phyloP scores from a whole-genome alignment of 345 rosid species.

The Melaleuca quinquenervia region DNA sequence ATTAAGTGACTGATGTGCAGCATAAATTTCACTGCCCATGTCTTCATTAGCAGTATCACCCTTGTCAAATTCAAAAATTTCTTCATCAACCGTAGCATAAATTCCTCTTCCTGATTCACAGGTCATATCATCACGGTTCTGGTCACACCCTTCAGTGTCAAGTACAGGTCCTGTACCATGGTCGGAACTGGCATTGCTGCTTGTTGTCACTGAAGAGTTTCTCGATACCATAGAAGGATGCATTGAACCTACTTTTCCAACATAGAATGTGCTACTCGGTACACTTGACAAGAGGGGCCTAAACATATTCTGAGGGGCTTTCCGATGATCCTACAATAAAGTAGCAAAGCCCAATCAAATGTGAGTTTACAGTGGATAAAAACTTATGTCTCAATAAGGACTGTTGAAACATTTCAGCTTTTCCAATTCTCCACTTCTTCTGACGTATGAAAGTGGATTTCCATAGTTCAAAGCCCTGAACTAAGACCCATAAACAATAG shows the following conservation, averaged over 20 bases:
- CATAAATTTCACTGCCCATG: constrained; percentile 19
- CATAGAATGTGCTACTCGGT: constrained; percentile 76
- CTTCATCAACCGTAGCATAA: constrained; percentile 39
- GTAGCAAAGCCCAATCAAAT: background rate
- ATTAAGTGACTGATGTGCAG: constrained; percentile 20
- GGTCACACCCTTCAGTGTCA: constrained; percentile 48
- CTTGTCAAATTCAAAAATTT: constrained; percentile 47
- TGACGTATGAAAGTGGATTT: background rate
- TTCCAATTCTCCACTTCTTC: background rate
- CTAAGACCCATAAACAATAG: background rate
- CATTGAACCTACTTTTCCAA: constrained; percentile 52
- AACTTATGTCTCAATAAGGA: background rate
- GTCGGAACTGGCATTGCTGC: constrained; percentile 60
- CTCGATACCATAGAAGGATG: constrained; percentile 49
- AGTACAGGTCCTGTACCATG: constrained; percentile 37
- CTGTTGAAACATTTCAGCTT: background rate
- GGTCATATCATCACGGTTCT: constrained; percentile 22
- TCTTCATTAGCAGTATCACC: constrained; percentile 30
- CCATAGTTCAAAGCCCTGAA: background rate
- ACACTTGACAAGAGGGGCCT: constrained; percentile 97
- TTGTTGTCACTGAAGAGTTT: constrained; percentile 60
- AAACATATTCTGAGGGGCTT: constrained; percentile 93
- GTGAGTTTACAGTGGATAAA: background rate
- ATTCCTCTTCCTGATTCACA: constrained; percentile 26
- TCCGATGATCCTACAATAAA: constrained; percentile 67